These are phyloP conservation scores for Helotiales sp. DNA, from an alignment of 2,329 filamentous ascomycete genomes.

Conservation along the genomic window DNA sequence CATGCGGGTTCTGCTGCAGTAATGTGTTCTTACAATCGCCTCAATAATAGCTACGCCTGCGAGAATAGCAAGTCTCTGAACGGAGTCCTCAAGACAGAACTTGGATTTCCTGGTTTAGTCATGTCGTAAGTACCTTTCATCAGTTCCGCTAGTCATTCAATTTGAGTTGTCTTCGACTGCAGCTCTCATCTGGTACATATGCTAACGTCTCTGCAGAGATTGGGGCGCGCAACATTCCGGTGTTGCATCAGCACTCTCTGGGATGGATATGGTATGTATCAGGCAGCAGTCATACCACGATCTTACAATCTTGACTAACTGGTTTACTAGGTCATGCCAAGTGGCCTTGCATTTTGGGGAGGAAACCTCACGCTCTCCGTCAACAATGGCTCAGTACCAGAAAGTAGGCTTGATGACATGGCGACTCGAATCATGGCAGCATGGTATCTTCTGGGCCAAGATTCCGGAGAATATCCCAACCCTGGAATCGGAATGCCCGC, in stretches of 20 bases:
- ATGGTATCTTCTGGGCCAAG: slow-evolving; percentile 64
- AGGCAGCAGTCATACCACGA: not conserved
- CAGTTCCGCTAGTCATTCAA: not conserved
- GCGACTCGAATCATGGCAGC: slow-evolving; percentile 63
- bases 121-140: slow-evolving; percentile 54
- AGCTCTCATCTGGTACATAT: not conserved
- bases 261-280: slow-evolving; percentile 66
- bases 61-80: slow-evolving; percentile 81
- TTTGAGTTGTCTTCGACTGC: not conserved
- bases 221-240: slow-evolving; percentile 85
- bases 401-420: slow-evolving; percentile 63
- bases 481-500: slow-evolving; percentile 55
- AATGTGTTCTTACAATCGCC: slow-evolving; percentile 82
- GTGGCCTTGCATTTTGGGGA: slow-evolving; percentile 31
- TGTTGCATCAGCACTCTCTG: slow-evolving; percentile 76
- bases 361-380: slow-evolving; percentile 44
- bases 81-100: slow-evolving; percentile 79
- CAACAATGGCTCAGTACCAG: slow-evolving; percentile 51
- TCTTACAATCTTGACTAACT: not conserved
- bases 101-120: slow-evolving; percentile 86
- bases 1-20: slow-evolving; percentile 75
- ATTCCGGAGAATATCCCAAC: slow-evolving; percentile 43
- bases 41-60: slow-evolving; percentile 72
- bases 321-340: slow-evolving; percentile 24
- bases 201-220: slow-evolving; percentile 51